Evolutionary conservation across 176 grass and related monocot genomes (phyloP), one percentile per base, ranked within the genome.

Genomic region (Carex scoparia): DNA sequence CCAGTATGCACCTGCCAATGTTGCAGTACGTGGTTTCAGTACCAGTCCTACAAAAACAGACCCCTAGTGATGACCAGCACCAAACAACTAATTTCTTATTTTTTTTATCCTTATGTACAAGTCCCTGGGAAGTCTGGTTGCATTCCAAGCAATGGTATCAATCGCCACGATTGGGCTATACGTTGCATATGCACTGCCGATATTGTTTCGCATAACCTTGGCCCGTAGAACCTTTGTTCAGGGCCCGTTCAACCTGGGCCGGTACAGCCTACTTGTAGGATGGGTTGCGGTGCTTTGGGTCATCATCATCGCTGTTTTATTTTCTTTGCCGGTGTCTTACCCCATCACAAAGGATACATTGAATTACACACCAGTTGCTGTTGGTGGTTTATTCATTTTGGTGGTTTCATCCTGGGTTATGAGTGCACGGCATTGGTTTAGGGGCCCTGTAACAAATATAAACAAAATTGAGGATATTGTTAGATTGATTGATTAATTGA

Each of bases 141-240:
- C 96, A 61, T 98, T 98, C 89, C 96, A 95, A 88, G 96, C 96
- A 40, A 98, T 98, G 96, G 93, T 98, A 77, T 98, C 96, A 15
- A 95, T 98, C 82, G 93, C 96, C 3, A 98, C 93, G 0, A 94
- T 95, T 35, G 91, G 96, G 28, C 91, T 98, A 15, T 95, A 98
- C 85, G 92, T 95, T 48, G 79, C 96, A 5, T 98, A 95, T 76
- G 91, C 93, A 51, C 84, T 98, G 57, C 95, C 95, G 8, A 98
- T 95, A 87, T 88, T 98, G 69, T 94, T 95, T 81, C 73, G 93
- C 48, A 86, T 98, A 35, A 98, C 95, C 44, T 83, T 98, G 70
- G 91, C 89, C 19, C 86, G 95, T 5, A 93, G 92, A 81, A 4
- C 83, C 42, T 98, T 98, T 64, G 80, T 87, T 23, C 91, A 40